These are phyloP conservation scores for Laburnicola sp. DNA, from an alignment of 2,329 filamentous ascomycete species.

Conservation along the genomic window DNA sequence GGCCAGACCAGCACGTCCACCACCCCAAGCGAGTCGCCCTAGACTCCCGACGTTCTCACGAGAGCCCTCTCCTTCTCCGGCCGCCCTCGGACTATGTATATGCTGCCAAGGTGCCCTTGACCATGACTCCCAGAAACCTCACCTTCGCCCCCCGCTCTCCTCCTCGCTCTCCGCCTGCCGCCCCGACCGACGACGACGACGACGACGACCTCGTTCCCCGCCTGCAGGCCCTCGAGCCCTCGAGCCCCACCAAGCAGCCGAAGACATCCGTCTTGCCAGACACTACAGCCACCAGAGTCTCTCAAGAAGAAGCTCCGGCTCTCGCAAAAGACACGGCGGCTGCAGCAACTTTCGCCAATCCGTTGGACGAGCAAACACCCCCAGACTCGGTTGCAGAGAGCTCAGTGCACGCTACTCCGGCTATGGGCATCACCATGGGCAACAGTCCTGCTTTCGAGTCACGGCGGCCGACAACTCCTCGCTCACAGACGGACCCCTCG, in stretches of 20 bases:
- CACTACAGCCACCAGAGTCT: conserved; percentile 9
- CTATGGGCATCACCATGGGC: conserved; percentile 31
- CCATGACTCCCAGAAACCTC: conserved; percentile 31
- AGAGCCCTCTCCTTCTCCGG: conserved; percentile 7
- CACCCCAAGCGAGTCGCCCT: conserved; percentile 22
- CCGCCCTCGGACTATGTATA: conserved; percentile 35
- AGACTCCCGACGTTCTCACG: conserved; percentile 14
- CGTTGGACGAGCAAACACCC: not conserved
- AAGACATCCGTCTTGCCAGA: conserved; percentile 9
- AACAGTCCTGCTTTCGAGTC: conserved; percentile 30
- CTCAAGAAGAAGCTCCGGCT: not conserved
- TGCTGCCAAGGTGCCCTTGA: conserved; percentile 21
- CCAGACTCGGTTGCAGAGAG: not conserved
- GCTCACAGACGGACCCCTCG: conserved; percentile 46
- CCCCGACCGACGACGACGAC: conserved; percentile 2
- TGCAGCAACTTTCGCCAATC: not conserved
- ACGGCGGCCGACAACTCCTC: conserved; percentile 41
- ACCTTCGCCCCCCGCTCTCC: conserved; percentile 13
- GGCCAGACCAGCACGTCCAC: conserved; percentile 23
- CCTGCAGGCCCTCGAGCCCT: conserved; percentile 28
- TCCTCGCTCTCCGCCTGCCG: conserved; percentile 15
- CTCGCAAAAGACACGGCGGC: not conserved
- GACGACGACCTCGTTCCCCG: conserved; percentile 30
- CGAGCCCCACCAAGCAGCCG: conserved; percentile 12
- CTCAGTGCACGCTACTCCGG: not conserved